Base-by-base conservation (phyloP, 179 eudicot genomes). In the Patellifolia procumbens region DNA sequence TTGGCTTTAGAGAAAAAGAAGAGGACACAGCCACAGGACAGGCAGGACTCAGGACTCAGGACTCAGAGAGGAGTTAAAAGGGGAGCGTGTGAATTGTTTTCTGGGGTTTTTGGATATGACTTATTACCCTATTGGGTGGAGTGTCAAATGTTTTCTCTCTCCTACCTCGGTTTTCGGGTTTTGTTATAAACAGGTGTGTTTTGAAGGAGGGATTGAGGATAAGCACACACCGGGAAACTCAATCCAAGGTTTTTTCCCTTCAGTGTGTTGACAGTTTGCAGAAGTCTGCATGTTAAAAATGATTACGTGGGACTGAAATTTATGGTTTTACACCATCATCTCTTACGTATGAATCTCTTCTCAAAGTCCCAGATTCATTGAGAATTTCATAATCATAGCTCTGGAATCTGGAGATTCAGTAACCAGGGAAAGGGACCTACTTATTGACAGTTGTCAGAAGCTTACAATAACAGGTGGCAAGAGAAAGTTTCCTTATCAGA, bases 261-360 rank as follows among this genome's bases (percentile, higher is more conserved):
- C 60, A 62, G 20, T 68, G 71, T 65, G 79, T 68, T 74, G 82
- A 80, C 82, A 80, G 82, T 80, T 80, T 80, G 78, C 82, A 80
- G 63, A 39, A 74, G 74, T 8, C 31, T 62, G 71, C 70, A 48
- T 49, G 66, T 12, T 37, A 34, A 64, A 20, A 6, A 61, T 20
- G 68, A 29, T 74, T 72, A 79, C 81, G 77, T 73, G 78, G 81
- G 74, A 24, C 67, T 73, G 69, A 59, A 48, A 15, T 31, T 20
- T 4, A 19, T 55, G 13, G 28, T 5, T 72, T 58, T 5, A 28
- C 26, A 81, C 32, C 79, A 76, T 81, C 77, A 81, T 58, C 34
- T 52, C 60, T 73, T 73, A 72, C 68, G 74, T 49, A 19, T 59
- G 37, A 58, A 81, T 24, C 29, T 74, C 70, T n/a, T n/a, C n/a